Evolutionary conservation across 2,329 filamentous ascomycete species (phyloP), one percentile per base, ranked within the genome.

Genomic region (Colletotrichum lupini): DNA sequence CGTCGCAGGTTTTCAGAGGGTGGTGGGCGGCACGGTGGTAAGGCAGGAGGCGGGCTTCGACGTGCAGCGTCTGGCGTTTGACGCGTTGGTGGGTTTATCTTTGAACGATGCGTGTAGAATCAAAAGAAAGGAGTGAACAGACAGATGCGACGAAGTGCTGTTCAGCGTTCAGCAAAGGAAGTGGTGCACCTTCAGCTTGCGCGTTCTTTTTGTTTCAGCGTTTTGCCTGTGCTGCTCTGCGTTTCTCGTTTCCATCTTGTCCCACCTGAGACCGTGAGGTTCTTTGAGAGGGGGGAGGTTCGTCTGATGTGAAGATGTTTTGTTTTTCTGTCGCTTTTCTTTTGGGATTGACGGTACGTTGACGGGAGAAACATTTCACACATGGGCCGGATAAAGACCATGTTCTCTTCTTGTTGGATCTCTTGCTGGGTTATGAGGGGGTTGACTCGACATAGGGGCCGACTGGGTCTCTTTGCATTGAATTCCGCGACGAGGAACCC

Each of bases 401-500:
- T n/a, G 22, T n/a, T 14, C 46, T 22, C 9, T 24, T 49, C n/a
- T 30, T 30, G 32, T 35, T 35, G 32, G 32, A 35, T 35, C 8
- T 8, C 8, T 26, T 28, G n/a, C 19, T n/a, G 7, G 59, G 16
- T 9, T 22, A 35, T 26, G 49, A 26, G 28, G 16, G 16, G 11
- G 5, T 14, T 7, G 35, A 14, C 6, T 16, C 5, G 3, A 16
- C 3, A 42, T 42, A 42, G 37, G 35, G 35, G 35, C 1, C 2
- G 9, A 16, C 35, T 42, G 35, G 35, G 35, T 42, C 35, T 42
- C 12, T 16, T 37, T 49, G 67, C 37, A 73, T 69, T 69, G 59
- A 73, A 42, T 37, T 4, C n/a, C 11, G 19, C 5, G 42, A 52
- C 57, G 58, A 57, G 59, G 59, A 60, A 32, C 24, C 59, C 60